A percentile compares a stretch with the other conserved stretches of the same genome.
Evolutionary conservation across 2,329 filamentous ascomycete genomes (phyloP).

Genomic region (Fusarium transvaalense): DNA sequence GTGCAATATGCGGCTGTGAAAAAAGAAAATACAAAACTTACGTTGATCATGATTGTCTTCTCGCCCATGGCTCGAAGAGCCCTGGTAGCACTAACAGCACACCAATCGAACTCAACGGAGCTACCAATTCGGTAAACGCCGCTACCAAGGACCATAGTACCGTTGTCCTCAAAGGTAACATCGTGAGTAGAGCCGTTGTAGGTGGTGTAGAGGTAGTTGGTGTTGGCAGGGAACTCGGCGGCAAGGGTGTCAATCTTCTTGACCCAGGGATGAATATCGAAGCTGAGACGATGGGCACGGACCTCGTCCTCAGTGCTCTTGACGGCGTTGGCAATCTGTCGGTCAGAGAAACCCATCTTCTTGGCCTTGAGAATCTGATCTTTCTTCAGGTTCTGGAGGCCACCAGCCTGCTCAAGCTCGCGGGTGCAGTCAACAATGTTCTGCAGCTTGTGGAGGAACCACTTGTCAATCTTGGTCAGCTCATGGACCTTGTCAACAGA

Average conservation of each 20-base stretch:
- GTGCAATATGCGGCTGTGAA: too few relatives aligned
- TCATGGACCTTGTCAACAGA: constrained; percentile 92
- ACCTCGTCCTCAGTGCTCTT: constrained; percentile 91
- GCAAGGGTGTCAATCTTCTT: constrained; percentile 99
- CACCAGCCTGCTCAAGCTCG: constrained; percentile 86
- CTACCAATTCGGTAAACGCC: constrained; percentile 98
- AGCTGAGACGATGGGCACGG: constrained; percentile 83
- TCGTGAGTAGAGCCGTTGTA: constrained; percentile 97
- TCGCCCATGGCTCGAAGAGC: constrained; percentile 88
- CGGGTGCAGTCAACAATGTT: constrained; percentile 94
- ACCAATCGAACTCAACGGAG: constrained; percentile 99
- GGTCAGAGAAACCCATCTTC: constrained; percentile 97
- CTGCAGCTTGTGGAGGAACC: constrained; percentile 98
- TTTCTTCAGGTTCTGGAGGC: constrained; percentile 85
- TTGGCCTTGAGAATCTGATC: constrained; percentile 92
- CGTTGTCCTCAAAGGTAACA: constrained; percentile 92
- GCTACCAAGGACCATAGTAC: constrained; percentile 88
- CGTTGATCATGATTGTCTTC: constrained; percentile 98
- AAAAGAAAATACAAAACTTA: constrained; percentile 53
- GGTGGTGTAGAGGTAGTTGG: constrained; percentile 97
- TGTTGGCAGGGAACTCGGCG: constrained; percentile 94
- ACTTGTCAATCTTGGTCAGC: constrained; percentile 98
- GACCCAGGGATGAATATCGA: constrained; percentile 93
- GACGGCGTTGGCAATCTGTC: constrained; percentile 90
- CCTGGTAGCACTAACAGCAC: constrained; percentile 89